Evolutionary conservation across 345 rosid species (phyloP).

Genomic region (Kernera saxatilis): DNA sequence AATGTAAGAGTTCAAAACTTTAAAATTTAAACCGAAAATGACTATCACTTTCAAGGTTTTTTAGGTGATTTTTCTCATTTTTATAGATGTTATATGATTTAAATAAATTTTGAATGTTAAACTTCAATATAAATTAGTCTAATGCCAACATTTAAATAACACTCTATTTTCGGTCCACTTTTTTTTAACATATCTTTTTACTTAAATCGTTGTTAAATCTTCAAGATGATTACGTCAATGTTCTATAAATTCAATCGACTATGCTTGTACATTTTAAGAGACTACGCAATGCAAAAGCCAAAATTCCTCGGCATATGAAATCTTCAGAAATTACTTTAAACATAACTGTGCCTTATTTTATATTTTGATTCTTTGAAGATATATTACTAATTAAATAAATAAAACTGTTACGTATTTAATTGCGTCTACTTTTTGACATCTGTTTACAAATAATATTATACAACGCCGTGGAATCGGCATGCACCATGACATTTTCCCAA

Average conservation of each 20-base stretch:
- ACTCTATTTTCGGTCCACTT: not conserved
- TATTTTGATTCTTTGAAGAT: conserved; percentile 11
- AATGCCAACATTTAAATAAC: not conserved
- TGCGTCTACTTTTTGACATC: conserved; percentile 12
- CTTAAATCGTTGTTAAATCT: not conserved
- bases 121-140: not conserved
- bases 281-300: not conserved
- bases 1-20: no score
- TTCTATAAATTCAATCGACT: not conserved
- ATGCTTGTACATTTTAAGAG: not conserved
- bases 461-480: conserved; percentile 17
- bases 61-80: no score
- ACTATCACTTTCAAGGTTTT: no score
- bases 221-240: not conserved
- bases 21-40: no score
- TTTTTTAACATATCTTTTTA: not conserved
- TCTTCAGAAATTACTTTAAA: not conserved
- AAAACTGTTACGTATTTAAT: not conserved
- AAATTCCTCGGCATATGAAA: not conserved
- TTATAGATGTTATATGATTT: not conserved
- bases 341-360: not conserved
- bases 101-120: not conserved
- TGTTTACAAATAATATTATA: conserved; percentile 1
- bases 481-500: conserved; percentile 23
- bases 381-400: not conserved